A percentile compares a stretch with the other conserved stretches of the same genome.
phyloP scores from a whole-genome alignment of 2,329 filamentous ascomycete species.

The Penicillium rolfsii region DNA sequence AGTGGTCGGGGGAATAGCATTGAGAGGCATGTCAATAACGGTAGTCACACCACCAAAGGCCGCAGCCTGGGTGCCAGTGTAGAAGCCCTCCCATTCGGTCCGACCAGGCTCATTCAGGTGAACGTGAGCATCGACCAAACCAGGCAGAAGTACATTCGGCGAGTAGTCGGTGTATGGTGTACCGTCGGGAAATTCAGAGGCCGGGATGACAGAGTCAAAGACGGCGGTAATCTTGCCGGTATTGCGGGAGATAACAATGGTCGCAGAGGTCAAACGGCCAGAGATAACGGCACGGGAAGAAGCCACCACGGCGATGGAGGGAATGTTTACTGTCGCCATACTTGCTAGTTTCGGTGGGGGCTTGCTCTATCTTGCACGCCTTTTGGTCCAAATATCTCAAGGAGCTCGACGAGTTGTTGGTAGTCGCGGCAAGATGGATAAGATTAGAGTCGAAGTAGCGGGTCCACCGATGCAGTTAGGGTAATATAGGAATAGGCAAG shows the following conservation, averaged over 20 bases:
- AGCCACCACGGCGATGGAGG: constrained; percentile 72
- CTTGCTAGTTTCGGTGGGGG: constrained; percentile 12
- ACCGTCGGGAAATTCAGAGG: constrained; percentile 71
- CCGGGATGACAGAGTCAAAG: constrained; percentile 72
- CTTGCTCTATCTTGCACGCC: constrained; percentile 10
- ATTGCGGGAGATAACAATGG: constrained; percentile 73
- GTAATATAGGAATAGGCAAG: constrained; percentile 5
- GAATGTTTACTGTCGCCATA: constrained; percentile 34
- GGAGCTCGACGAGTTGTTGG: constrained; percentile 5
- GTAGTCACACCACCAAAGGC: constrained; percentile 96
- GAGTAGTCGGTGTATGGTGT: constrained; percentile 82
- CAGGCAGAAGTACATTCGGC: constrained; percentile 81
- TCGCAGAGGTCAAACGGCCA: constrained; percentile 76
- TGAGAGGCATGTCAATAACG: constrained; percentile 95
- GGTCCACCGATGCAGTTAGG: constrained; percentile 1
- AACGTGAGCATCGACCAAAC: constrained; percentile 94
- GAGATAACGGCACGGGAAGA: constrained; percentile 83
- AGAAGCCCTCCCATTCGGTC: constrained; percentile 98
- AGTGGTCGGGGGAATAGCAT: constrained; percentile 94
- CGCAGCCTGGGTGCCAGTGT: constrained; percentile 88
- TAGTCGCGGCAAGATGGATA: constrained; percentile 11
- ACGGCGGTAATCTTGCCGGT: constrained; percentile 86
- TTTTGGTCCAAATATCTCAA: constrained; percentile 2
- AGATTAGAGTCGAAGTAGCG: neutral
- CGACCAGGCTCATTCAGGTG: constrained; percentile 96